These are phyloP conservation scores for Cytospora leucostoma DNA, from an alignment of 2,329 filamentous ascomycete species.

Conservation along the genomic window DNA sequence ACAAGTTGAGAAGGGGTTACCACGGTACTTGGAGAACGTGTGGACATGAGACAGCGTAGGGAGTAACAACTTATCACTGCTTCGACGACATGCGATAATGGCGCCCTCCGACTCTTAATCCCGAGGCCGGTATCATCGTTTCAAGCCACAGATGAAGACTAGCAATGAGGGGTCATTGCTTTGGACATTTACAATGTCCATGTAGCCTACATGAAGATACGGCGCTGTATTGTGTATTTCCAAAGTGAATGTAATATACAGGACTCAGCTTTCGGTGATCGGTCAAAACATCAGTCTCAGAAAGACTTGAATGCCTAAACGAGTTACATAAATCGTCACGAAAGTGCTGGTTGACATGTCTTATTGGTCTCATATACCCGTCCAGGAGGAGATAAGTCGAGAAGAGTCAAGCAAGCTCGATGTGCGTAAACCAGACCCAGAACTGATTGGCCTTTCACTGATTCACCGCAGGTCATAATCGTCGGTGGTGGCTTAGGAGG, in stretches of 20 bases:
- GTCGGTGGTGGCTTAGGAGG: constrained; percentile 60
- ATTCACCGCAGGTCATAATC: constrained; percentile 44
- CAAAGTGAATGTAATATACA: neutral
- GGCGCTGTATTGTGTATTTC: neutral
- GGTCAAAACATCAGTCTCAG: neutral
- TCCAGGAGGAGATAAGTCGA: constrained; percentile 16
- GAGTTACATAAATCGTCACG: too few species aligned
- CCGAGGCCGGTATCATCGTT: neutral
- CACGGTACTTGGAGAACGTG: neutral
- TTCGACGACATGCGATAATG: neutral
- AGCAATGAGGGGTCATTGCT: neutral
- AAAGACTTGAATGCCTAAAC: neutral
- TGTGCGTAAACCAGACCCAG: neutral
- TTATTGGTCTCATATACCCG: neutral
- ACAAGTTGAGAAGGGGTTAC: neutral
- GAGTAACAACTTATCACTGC: constrained; percentile 1
- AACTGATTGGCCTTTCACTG: neutral
- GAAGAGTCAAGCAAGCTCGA: constrained; percentile 20
- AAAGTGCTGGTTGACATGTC: neutral
- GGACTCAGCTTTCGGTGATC: neutral
- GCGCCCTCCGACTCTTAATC: neutral
- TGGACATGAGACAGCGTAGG: neutral
- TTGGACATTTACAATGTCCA: neutral
- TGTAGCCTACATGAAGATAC: neutral
- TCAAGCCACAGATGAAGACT: neutral